Percentiles rank a stretch among this genome's conserved stretches.
Evolutionary conservation across 257 asterid species (phyloP).

Genomic region (Solanum pimpinellifolium): DNA sequence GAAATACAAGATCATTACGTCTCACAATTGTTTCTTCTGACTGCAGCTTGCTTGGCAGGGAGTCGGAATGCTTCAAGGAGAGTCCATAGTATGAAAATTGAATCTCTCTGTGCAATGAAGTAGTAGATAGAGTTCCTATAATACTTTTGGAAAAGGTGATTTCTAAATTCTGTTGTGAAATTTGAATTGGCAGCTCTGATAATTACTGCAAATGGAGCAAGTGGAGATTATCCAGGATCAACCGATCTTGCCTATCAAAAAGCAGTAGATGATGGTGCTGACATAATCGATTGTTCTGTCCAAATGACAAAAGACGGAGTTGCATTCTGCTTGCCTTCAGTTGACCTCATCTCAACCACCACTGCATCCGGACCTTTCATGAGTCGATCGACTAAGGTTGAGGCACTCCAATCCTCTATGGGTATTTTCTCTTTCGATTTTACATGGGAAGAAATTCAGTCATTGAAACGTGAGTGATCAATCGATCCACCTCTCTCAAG

Average conservation of each 20-base stretch:
- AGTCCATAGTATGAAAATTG: conserved; percentile 30
- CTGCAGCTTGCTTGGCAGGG: conserved; percentile 58
- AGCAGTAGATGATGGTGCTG: conserved; percentile 66
- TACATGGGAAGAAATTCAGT: conserved; percentile 50
- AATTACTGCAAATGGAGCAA: conserved; percentile 70
- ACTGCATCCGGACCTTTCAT: conserved; percentile 54
- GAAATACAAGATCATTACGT: not conserved
- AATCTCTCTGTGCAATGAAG: not conserved
- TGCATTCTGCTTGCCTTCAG: conserved; percentile 65
- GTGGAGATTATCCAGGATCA: conserved; percentile 73
- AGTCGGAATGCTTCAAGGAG: conserved; percentile 41
- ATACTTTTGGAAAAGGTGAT: not conserved
- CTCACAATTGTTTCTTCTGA: not conserved
- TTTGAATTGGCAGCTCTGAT: not conserved
- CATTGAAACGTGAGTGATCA: conserved; percentile 1
- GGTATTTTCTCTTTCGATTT: conserved; percentile 87
- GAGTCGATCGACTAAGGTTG: conserved; percentile 17
- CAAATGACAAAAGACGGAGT: conserved; percentile 81
- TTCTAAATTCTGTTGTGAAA: not conserved
- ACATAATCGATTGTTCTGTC: conserved; percentile 79
- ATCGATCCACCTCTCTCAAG: not conserved
- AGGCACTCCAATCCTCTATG: conserved; percentile 39
- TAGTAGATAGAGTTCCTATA: not conserved
- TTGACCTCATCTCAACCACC: conserved; percentile 71
- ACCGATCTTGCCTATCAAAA: conserved; percentile 81